These are phyloP conservation scores for Candida maris DNA, from an alignment of 805 yeast genomes.

Conservation along the genomic window DNA sequence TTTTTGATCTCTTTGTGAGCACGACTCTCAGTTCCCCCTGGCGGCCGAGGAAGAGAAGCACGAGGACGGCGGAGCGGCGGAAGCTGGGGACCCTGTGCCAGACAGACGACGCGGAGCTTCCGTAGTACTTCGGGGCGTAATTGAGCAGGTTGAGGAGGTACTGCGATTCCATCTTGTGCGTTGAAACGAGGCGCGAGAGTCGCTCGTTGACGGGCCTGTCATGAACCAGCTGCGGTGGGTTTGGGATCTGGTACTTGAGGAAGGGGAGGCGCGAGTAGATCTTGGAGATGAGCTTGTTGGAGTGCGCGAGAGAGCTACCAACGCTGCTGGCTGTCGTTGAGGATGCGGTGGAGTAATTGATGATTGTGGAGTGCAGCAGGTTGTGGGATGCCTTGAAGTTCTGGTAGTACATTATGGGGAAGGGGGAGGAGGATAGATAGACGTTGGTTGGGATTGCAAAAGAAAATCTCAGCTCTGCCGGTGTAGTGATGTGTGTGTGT, in stretches of 20 bases:
- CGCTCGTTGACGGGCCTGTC: constrained; percentile 7
- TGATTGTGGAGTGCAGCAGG: constrained; percentile 16
- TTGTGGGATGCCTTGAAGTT: constrained; percentile 20
- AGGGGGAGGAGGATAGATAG: too few species aligned
- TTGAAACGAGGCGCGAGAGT: constrained; percentile 13
- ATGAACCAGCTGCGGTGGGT: constrained; percentile 18
- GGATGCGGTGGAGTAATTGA: constrained; percentile 16
- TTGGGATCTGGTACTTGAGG: constrained; percentile 20
- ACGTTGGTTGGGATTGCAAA: too few species aligned
- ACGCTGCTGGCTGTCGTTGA: constrained; percentile 8
- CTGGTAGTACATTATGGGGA: constrained; percentile 20
- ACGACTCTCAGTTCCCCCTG: constrained; percentile 74
- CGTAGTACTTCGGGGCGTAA: constrained; percentile 34
- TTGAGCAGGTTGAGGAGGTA: constrained; percentile 34
- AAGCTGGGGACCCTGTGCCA: constrained; percentile 65
- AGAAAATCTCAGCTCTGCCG: too few species aligned
- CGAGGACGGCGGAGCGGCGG: constrained; percentile 76
- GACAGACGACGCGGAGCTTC: constrained; percentile 34
- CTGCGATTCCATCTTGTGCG: constrained; percentile 32
- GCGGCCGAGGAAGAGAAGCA: constrained; percentile 68
- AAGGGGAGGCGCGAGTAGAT: constrained; percentile 17
- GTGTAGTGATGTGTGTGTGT: too few species aligned
- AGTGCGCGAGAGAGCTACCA: constrained; percentile 9
- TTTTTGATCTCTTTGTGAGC: constrained; percentile 71
- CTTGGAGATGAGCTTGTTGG: constrained; percentile 14